Percentiles rank a stretch among this genome's conserved stretches.
These are phyloP conservation scores for Ceriops tagal DNA, from an alignment of 345 rosid genomes.

Conservation along the genomic window DNA sequence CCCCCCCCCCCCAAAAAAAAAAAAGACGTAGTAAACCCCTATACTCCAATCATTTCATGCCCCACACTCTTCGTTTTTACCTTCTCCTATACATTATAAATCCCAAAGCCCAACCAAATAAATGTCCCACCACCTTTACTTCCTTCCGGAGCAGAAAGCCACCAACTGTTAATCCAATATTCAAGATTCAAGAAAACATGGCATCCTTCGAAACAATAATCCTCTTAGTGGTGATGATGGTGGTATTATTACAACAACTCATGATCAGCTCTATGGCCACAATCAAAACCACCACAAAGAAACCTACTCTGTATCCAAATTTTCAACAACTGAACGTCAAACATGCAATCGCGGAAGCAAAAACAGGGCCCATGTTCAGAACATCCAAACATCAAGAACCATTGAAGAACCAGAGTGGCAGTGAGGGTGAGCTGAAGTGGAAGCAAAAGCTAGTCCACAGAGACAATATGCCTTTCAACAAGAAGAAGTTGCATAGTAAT, in stretches of 20 bases:
- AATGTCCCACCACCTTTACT: constrained; percentile 10
- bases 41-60: constrained; percentile 23
- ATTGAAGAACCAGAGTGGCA: constrained; percentile 11
- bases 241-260: constrained; percentile 13
- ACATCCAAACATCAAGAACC: constrained; percentile 32
- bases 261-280: not conserved
- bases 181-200: constrained; percentile 7
- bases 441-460: constrained; percentile 64
- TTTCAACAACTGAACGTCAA: constrained; percentile 46
- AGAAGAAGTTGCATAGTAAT: constrained; percentile 23
- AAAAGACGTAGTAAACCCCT: not conserved
- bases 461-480: constrained; percentile 30
- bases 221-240: not conserved
- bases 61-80: not conserved
- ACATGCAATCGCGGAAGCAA: constrained; percentile 28
- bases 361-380: constrained; percentile 15
- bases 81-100: constrained; percentile 1
- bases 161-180: not conserved
- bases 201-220: constrained; percentile 12
- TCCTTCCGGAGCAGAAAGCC: constrained; percentile 2
- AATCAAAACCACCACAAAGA: not conserved
- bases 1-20: constrained; percentile 2
- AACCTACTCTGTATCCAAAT: constrained; percentile 34
- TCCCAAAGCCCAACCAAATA: constrained; percentile 22
- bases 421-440: constrained; percentile 16